Conservation (phyloP, 495 filamentous ascomycete species). For the Halenospora varia region DNA sequence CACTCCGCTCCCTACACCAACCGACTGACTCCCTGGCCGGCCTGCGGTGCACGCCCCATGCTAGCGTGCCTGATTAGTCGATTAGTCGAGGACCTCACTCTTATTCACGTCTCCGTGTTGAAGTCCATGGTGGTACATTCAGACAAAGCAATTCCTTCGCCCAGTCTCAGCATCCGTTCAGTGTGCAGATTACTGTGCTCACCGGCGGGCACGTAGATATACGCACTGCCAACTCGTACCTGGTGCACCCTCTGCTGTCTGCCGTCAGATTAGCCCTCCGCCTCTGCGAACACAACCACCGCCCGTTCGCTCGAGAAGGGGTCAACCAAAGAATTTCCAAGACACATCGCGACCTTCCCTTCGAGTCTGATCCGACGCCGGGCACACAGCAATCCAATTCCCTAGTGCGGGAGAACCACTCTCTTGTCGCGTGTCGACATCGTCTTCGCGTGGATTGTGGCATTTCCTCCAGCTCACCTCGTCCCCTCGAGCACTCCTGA, state of each 20-base stretch:
- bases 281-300: slow-evolving; percentile 12
- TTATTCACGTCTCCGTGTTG: neutral
- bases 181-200: slow-evolving; percentile 14
- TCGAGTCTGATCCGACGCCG: neutral
- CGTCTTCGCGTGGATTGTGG: neutral
- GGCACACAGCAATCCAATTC: neutral
- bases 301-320: slow-evolving; percentile 15
- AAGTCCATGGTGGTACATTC: neutral
- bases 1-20: no score
- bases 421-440: neutral
- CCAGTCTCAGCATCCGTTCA: neutral
- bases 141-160: slow-evolving; percentile 17
- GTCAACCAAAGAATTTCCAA: neutral
- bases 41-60: neutral
- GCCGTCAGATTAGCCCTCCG: neutral
- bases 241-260: neutral
- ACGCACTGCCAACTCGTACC: neutral
- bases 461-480: neutral
- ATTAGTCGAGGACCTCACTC: slow-evolving; percentile 2
- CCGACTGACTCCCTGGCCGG: neutral
- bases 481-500: slow-evolving; percentile 5
- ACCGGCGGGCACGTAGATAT: slow-evolving; percentile 9
- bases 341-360: neutral
- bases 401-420: neutral
- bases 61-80: slow-evolving; percentile 5